phyloP scores from a whole-genome alignment of 768 basidiomycete species.

The Podaxis sp. region DNA sequence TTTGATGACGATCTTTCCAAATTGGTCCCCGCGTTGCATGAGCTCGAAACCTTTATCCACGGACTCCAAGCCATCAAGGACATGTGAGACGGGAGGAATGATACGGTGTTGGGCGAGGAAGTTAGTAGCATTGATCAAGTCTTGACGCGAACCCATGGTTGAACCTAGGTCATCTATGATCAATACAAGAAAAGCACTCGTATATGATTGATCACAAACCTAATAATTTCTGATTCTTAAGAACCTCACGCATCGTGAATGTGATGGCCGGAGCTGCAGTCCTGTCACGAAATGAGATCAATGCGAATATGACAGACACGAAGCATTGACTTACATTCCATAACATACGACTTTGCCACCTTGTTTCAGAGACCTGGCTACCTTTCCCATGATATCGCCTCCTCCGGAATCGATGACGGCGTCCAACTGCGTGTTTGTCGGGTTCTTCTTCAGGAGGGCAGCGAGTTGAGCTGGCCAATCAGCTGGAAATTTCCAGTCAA shows the following conservation, averaged over 20 bases:
- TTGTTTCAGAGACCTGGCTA: slow-evolving; percentile 48
- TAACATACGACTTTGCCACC: slow-evolving; percentile 65
- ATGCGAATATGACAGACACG: background rate
- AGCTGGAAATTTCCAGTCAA: background rate
- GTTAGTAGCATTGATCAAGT: slow-evolving; percentile 68
- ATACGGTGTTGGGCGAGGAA: slow-evolving; percentile 70
- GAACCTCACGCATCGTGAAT: slow-evolving; percentile 77
- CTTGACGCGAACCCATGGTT: slow-evolving; percentile 80
- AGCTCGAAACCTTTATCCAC: slow-evolving; percentile 73
- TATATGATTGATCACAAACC: slow-evolving; percentile 41
- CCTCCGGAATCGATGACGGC: slow-evolving; percentile 72
- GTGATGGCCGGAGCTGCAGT: slow-evolving; percentile 57
- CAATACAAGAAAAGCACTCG: slow-evolving; percentile 5
- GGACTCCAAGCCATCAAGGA: slow-evolving; percentile 62
- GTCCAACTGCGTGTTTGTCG: slow-evolving; percentile 42
- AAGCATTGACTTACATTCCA: slow-evolving; percentile 51
- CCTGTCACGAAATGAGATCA: slow-evolving; percentile 38
- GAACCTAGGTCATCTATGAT: slow-evolving; percentile 48
- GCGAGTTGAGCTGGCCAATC: slow-evolving; percentile 54
- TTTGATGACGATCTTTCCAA: slow-evolving; percentile 75
- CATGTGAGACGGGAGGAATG: slow-evolving; percentile 66
- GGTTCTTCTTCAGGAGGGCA: slow-evolving; percentile 36
- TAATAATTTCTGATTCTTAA: slow-evolving; percentile 71
- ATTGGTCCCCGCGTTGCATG: slow-evolving; percentile 63
- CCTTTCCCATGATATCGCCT: slow-evolving; percentile 57